These are phyloP conservation scores for Xylariaceae sp. DNA, from an alignment of 2,329 filamentous ascomycete species.

Conservation along the genomic window DNA sequence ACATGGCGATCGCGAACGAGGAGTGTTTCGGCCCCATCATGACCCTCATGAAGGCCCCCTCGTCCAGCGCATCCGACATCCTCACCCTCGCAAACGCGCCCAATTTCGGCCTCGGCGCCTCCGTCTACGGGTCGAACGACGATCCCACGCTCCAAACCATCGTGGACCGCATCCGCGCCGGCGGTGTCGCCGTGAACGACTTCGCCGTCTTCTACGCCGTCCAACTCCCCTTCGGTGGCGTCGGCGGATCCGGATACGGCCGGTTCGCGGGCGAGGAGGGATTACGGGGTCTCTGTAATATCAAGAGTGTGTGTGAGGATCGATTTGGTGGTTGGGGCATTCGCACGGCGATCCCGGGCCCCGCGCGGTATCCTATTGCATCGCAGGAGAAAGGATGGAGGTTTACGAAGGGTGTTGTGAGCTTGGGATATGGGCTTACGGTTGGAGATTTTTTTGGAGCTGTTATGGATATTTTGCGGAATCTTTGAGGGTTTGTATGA, in stretches of 20 bases:
- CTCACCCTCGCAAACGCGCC: conserved; percentile 79
- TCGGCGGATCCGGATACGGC: conserved; percentile 85
- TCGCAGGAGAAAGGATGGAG: conserved; percentile 60
- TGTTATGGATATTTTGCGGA: conserved; percentile 39
- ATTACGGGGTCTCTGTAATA: conserved; percentile 75
- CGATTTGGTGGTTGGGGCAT: conserved; percentile 56
- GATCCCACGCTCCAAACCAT: conserved; percentile 58
- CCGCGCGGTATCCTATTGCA: conserved; percentile 74
- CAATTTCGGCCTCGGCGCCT: conserved; percentile 78
- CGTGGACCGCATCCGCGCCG: conserved; percentile 65
- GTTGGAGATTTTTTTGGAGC: conserved; percentile 37
- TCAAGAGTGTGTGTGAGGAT: conserved; percentile 82
- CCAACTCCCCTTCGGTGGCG: conserved; percentile 88
- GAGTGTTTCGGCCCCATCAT: conserved; percentile 94
- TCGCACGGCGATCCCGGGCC: conserved; percentile 71
- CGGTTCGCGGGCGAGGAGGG: conserved; percentile 90
- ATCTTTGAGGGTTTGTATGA: conserved; percentile 23
- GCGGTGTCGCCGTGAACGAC: conserved; percentile 94
- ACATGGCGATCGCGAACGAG: conserved; percentile 81
- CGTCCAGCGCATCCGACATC: conserved; percentile 55
- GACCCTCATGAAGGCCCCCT: conserved; percentile 69
- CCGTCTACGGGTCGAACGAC: conserved; percentile 70
- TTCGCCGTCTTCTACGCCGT: conserved; percentile 92
- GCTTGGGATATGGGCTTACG: conserved; percentile 52
- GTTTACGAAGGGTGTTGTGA: conserved; percentile 57